Evolutionary conservation across 2,329 filamentous ascomycete species (phyloP).

Genomic region (Mycosphaerella arachidis): DNA sequence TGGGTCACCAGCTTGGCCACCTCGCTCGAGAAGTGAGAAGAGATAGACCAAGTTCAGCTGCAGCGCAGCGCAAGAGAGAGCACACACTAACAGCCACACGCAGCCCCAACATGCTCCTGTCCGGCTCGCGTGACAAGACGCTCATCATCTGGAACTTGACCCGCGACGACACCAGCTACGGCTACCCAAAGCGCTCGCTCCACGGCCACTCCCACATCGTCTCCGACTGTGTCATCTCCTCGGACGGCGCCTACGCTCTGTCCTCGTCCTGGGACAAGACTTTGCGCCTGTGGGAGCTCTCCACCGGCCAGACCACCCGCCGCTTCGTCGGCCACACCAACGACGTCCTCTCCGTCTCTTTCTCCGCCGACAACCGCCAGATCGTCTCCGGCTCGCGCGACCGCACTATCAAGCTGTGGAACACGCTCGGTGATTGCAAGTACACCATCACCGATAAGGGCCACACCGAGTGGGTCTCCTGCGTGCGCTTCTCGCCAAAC

Average conservation of each 20-base stretch:
- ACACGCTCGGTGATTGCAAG: conserved; percentile 99
- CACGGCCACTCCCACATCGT: conserved; percentile 99
- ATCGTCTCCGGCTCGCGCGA: conserved; percentile 98
- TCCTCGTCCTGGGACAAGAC: conserved; percentile 99
- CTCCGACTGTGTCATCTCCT: conserved; percentile 99
- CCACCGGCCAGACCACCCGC: conserved; percentile 93
- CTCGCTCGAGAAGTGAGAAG: conserved; percentile 84
- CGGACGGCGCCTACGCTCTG: conserved; percentile 97
- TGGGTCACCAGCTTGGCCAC: conserved; percentile 99
- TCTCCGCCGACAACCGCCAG: conserved; percentile 99
- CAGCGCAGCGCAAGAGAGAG: conserved; percentile 40
- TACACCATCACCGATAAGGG: conserved; percentile 99
- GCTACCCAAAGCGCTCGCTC: conserved; percentile 98
- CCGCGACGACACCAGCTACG: conserved; percentile 96
- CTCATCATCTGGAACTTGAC: conserved; percentile 99
- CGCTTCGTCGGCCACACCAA: conserved; percentile 99
- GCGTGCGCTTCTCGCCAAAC: conserved; percentile 99
- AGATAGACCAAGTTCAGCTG: neutral
- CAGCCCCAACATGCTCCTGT: conserved; percentile 99
- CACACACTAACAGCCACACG: conserved; percentile 6
- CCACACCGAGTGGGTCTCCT: conserved; percentile 99
- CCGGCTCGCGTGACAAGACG: conserved; percentile 94
- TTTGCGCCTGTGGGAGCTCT: conserved; percentile 98
- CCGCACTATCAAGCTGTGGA: conserved; percentile 99
- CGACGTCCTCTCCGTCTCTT: conserved; percentile 98